Percentiles rank a stretch among this genome's conserved stretches.
Evolutionary conservation across 192 early-diverging fungal genomes (phyloP).

Genomic region (Linnemannia zychae): DNA sequence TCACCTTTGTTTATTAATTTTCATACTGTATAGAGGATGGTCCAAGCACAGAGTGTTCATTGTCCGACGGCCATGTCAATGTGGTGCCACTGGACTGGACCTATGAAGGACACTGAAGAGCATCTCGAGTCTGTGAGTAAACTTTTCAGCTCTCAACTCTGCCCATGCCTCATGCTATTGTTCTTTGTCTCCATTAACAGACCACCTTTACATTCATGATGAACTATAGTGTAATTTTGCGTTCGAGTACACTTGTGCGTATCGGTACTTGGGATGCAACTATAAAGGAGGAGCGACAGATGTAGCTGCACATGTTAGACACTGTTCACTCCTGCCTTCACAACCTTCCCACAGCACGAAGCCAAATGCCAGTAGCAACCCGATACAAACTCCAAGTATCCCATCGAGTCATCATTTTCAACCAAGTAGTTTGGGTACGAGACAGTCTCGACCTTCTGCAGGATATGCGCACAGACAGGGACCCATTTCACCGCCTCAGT

Average conservation of each 20-base stretch:
- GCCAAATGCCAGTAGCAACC: not conserved
- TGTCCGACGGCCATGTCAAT: conserved; percentile 32
- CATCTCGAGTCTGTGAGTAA: conserved; percentile 25
- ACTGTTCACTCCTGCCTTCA: conserved; percentile 8
- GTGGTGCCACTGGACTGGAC: conserved; percentile 34
- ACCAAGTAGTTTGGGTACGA: not conserved
- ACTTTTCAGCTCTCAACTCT: not conserved
- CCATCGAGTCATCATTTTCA: not conserved
- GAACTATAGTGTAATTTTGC: conserved; percentile 24
- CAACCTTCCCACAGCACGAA: not conserved
- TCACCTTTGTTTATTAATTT: not conserved
- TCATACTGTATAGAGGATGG: conserved; percentile 13
- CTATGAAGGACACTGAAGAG: conserved; percentile 13
- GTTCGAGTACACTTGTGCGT: conserved; percentile 14
- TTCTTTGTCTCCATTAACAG: not conserved
- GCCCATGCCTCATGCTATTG: not conserved
- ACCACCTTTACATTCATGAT: not conserved
- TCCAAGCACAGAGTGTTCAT: conserved; percentile 14
- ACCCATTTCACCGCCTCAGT: conserved; percentile 28
- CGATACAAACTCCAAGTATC: not conserved
- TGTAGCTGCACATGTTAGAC: conserved; percentile 7
- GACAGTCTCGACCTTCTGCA: not conserved
- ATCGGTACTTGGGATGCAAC: conserved; percentile 23
- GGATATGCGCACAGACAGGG: not conserved
- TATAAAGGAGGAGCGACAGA: conserved; percentile 11